Evolutionary conservation across 2,329 filamentous ascomycete genomes (phyloP).

Genomic region (Chaetomiaceae sp.): DNA sequence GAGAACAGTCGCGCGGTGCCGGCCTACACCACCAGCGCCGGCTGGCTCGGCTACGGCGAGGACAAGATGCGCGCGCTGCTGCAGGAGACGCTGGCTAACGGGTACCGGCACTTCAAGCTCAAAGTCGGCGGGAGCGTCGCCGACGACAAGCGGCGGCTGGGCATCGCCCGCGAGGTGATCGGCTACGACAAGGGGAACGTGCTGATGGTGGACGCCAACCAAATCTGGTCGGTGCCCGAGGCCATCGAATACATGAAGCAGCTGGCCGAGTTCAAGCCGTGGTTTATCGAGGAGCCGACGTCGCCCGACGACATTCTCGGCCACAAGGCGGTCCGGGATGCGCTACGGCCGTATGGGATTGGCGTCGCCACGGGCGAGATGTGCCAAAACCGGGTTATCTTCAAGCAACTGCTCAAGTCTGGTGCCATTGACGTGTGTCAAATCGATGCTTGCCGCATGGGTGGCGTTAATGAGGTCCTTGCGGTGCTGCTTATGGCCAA

Average conservation of each 20-base stretch:
- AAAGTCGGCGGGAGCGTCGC: constrained; percentile 76
- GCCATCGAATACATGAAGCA: constrained; percentile 82
- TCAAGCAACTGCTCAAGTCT: constrained; percentile 81
- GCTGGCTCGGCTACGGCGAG: constrained; percentile 87
- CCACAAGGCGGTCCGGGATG: constrained; percentile 79
- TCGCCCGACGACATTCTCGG: constrained; percentile 85
- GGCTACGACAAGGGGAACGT: constrained; percentile 79
- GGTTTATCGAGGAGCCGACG: constrained; percentile 95
- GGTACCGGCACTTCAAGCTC: constrained; percentile 84
- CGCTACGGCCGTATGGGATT: constrained; percentile 68
- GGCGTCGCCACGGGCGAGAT: constrained; percentile 90
- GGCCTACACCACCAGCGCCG: constrained; percentile 84
- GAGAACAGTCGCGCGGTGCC: constrained; percentile 71
- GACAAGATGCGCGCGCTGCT: constrained; percentile 78
- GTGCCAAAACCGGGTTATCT: constrained; percentile 91
- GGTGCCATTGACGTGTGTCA: constrained; percentile 85
- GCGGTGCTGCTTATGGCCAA: constrained; percentile 84
- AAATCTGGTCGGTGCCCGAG: constrained; percentile 87
- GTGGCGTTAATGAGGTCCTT: constrained; percentile 86
- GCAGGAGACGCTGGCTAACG: constrained; percentile 67
- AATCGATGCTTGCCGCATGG: constrained; percentile 84
- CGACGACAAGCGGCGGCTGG: constrained; percentile 65
- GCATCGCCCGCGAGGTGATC: constrained; percentile 73
- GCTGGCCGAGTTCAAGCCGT: constrained; percentile 77
- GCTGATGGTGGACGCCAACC: constrained; percentile 91